A percentile compares a stretch with the other conserved stretches of the same genome.
Conservation (phyloP, 805 yeast genomes). For the Pichia eremophila region DNA sequence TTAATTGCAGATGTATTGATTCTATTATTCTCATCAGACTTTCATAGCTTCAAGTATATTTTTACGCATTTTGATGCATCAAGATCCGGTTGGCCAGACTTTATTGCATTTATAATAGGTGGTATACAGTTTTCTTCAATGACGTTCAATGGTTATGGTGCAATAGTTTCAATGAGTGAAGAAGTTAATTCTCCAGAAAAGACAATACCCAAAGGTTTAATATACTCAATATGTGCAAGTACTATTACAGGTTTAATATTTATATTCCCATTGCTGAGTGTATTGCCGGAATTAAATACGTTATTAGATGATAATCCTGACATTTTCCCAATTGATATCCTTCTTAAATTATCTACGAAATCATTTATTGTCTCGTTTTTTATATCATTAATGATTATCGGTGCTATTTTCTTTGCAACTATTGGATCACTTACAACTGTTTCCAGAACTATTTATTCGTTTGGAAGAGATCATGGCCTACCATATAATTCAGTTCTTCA, state of each 20-base stretch:
- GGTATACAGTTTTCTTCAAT: constrained; percentile 74
- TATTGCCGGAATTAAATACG: constrained; percentile 54
- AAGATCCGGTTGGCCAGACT: constrained; percentile 67
- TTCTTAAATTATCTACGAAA: constrained; percentile 61
- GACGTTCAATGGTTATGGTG: constrained; percentile 76
- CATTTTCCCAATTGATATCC: constrained; percentile 70
- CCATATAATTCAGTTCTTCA: constrained; percentile 61
- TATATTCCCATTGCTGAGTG: constrained; percentile 60
- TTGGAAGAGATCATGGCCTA: constrained; percentile 76
- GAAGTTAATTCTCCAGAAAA: constrained; percentile 71
- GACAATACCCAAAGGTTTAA: constrained; percentile 66
- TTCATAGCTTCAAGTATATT: constrained; percentile 50
- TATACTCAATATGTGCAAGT: constrained; percentile 55
- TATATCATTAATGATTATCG: constrained; percentile 55
- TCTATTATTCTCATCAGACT: constrained; percentile 46
- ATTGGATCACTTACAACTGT: constrained; percentile 76
- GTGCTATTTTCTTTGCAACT: constrained; percentile 66
- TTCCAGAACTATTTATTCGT: constrained; percentile 71
- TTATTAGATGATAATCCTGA: constrained; percentile 54
- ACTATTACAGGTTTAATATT: constrained; percentile 63
- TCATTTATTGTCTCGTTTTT: constrained; percentile 62
- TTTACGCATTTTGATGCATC: constrained; percentile 61
- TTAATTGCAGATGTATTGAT: constrained; percentile 56
- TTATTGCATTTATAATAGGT: constrained; percentile 67
- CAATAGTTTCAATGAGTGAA: constrained; percentile 73